Conservation (phyloP, 345 rosid genomes). For the Microthlaspi erraticum region DNA sequence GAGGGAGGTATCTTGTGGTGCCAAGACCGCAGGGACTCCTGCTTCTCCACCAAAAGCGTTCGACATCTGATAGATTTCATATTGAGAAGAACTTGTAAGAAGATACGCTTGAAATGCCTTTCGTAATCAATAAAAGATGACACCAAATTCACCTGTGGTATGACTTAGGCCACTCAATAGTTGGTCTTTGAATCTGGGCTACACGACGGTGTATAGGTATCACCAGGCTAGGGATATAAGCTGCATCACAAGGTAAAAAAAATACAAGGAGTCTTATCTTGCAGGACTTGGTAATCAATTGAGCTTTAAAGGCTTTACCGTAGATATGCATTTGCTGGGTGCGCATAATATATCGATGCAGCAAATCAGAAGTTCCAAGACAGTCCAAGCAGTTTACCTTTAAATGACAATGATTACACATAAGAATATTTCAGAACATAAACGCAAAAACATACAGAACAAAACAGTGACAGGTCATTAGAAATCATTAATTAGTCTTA, state of each 20-base stretch:
- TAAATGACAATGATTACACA: slow-evolving; percentile 38
- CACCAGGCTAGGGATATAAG: slow-evolving; percentile 71
- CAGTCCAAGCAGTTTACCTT: slow-evolving; percentile 78
- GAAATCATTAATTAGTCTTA: slow-evolving; percentile 49
- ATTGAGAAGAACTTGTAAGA: slow-evolving; percentile 34
- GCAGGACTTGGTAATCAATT: slow-evolving; percentile 13
- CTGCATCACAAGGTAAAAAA: slow-evolving; percentile 50
- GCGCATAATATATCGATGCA: slow-evolving; percentile 68
- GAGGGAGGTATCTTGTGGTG: slow-evolving; percentile 68
- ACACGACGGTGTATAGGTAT: slow-evolving; percentile 66
- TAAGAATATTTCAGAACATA: slow-evolving; percentile 9
- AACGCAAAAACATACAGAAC: slow-evolving; percentile 31
- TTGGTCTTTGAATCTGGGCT: slow-evolving; percentile 82
- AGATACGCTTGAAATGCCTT: slow-evolving; percentile 18
- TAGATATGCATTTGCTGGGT: slow-evolving; percentile 74
- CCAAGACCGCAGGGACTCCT: slow-evolving; percentile 75
- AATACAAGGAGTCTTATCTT: slow-evolving; percentile 15
- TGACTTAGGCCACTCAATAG: slow-evolving; percentile 94
- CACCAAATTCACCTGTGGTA: slow-evolving; percentile 63
- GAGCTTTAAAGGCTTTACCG: slow-evolving; percentile 52
- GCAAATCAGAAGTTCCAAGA: slow-evolving; percentile 77
- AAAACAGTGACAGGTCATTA: slow-evolving; percentile 18
- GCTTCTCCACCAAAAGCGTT: slow-evolving; percentile 65
- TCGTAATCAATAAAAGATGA: slow-evolving; percentile 25
- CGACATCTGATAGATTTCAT: slow-evolving; percentile 63